phyloP scores from a whole-genome alignment of 441 rosid species.

The Corymbia calophylla region DNA sequence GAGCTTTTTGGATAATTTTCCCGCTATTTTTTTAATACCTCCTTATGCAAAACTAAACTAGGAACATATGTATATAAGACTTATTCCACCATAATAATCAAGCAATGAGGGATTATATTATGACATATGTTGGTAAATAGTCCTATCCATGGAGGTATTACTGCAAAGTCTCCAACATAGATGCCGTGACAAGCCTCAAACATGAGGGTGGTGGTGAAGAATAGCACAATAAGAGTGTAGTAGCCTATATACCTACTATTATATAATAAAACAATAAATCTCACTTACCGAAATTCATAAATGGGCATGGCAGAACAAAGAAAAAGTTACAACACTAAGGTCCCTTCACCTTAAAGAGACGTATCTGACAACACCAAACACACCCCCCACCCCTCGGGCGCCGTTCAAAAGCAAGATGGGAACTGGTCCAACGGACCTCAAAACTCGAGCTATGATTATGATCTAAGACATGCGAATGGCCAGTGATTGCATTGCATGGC shows the following conservation, averaged over 20 bases:
- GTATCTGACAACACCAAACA: not conserved
- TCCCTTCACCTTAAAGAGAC: not conserved
- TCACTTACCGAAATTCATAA: not conserved
- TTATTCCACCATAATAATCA: not conserved
- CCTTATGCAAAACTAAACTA: not conserved
- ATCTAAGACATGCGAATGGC: not conserved
- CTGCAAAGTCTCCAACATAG: not conserved
- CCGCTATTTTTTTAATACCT: not conserved
- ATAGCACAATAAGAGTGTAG: not conserved
- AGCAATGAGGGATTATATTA: not conserved
- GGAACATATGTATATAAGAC: not conserved
- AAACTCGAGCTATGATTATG: not conserved
- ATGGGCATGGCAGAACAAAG: not conserved
- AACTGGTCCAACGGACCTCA: not conserved
- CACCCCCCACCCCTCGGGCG: too few species aligned
- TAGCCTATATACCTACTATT: not conserved
- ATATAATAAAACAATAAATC: not conserved
- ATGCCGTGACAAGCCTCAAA: not conserved
- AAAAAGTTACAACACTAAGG: not conserved
- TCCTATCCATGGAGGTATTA: not conserved
- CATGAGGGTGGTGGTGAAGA: not conserved
- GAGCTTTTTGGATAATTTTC: too few species aligned
- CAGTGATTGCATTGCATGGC: not conserved
- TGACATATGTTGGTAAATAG: not conserved
- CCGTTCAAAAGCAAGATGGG: not conserved